These are phyloP conservation scores for Musa itinerans DNA, from an alignment of 176 grass and related monocot species.

Conservation along the genomic window DNA sequence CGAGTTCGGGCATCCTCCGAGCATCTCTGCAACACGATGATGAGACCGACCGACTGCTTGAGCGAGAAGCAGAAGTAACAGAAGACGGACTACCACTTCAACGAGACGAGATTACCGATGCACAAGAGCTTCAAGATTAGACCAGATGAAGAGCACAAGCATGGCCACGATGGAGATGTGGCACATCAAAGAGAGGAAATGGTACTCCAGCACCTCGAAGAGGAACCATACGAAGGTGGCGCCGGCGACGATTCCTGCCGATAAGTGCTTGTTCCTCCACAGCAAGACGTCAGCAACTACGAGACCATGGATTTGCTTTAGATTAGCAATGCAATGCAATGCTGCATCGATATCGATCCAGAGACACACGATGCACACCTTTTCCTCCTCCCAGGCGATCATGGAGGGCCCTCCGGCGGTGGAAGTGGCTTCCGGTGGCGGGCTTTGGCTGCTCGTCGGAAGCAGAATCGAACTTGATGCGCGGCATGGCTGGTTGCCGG, in stretches of 20 bases:
- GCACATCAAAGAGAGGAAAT: constrained; percentile 55
- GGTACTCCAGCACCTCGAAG: constrained; percentile 81
- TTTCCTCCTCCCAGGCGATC: constrained; percentile 1
- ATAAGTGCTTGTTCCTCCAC: constrained; percentile 60
- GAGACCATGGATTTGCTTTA: background rate
- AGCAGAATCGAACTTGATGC: background rate
- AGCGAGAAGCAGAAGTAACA: too few relatives aligned
- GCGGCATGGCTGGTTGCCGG: background rate
- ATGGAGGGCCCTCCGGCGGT: background rate
- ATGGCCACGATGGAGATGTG: constrained; percentile 56
- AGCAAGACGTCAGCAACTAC: constrained; percentile 74
- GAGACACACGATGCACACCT: background rate
- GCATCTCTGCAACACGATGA: constrained; percentile 5
- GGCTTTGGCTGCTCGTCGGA: constrained; percentile 3
- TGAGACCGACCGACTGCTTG: too few relatives aligned
- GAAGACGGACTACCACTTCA: background rate
- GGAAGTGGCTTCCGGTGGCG: too few relatives aligned
- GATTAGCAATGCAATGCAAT: too few relatives aligned
- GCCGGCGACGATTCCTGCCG: constrained; percentile 57
- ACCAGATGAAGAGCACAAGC: constrained; percentile 63
- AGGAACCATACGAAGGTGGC: constrained; percentile 63
- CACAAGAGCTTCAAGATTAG: constrained; percentile 34
- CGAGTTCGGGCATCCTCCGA: constrained; percentile 45
- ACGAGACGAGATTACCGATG: constrained; percentile 31
- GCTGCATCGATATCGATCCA: background rate